Evolutionary conservation across 306 rosid species (phyloP).

Genomic region (Cicer bijugum): DNA sequence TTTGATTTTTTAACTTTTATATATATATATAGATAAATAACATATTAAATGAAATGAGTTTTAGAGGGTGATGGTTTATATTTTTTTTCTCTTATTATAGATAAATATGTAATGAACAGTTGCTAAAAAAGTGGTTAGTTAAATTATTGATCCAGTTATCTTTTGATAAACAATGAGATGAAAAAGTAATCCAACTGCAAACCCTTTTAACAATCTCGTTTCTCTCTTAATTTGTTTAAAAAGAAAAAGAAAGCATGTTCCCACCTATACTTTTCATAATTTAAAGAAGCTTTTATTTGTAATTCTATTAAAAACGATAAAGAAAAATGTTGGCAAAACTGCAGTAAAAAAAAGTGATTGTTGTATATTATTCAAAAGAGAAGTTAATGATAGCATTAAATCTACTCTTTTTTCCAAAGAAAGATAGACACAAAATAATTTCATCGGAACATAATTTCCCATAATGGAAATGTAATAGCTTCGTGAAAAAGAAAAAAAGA

Average conservation of each 20-base stretch:
- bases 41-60: no score
- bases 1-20: no score
- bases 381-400: constrained; percentile 32
- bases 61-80: no score
- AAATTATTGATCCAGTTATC: neutral
- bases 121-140: neutral
- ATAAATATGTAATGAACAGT: no score
- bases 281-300: constrained; percentile 34
- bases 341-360: constrained; percentile 36
- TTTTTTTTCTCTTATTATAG: no score
- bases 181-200: neutral
- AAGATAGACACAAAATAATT: constrained; percentile 24
- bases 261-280: constrained; percentile 25
- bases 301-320: constrained; percentile 14
- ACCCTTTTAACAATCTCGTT: neutral
- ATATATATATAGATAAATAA: no score
- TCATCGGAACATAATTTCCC: no score
- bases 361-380: constrained; percentile 12
- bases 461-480: no score
- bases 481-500: neutral
- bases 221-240: constrained; percentile 21
- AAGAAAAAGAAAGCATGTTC: neutral
- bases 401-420: constrained; percentile 38
- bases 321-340: neutral
- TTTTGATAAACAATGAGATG: neutral